Base-by-base conservation (phyloP, 2,329 filamentous ascomycete genomes). In the Ophiostoma sp. region DNA sequence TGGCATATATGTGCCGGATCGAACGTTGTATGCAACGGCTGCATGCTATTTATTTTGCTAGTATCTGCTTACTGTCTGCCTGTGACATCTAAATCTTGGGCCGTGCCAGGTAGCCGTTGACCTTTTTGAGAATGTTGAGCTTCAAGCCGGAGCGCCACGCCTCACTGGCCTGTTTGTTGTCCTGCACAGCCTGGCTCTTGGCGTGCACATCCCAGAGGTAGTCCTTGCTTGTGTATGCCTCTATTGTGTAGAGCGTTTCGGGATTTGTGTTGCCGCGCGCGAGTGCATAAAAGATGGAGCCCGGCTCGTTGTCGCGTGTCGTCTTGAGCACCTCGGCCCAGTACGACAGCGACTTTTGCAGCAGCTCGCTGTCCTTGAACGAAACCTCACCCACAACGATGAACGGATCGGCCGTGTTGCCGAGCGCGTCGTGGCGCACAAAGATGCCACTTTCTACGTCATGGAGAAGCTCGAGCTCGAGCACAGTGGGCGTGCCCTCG, bases 191-290 rank as follows among this genome's bases (percentile, higher is more conserved):
- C 18, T 72, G 69, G 66, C 74, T 76, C 63, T 73, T 73, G 52
- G 73, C 73, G 67, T 76, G 75, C 2, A 74, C 73, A 40, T 74
- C 71, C 60, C 70, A 72, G 67, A 76, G 66, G 52, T 75, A 75
- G 41, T 73, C 73, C 5, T 72, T 65, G 66, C 69, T 74, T 64
- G 74, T 72, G 64, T 76, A 76, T 2, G 70, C 72, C 73, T 75
- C 75, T 16, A 75, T 47, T 3, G 73, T 70, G 44, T 68, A 73
- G 14, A 76, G 67, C 41, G 70, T 71, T 40, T 72, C 62, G 14
- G 73, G 70, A 41, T 72, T 69, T 18, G 71, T 66, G 4, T 66
- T 27, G n/a, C 74, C 73, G 66, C 69, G 73, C 49, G 71, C 11
- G 38, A 76, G 70, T 2, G 73, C 74, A 41, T 76, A 76, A 2